phyloP scores from a whole-genome alignment of 306 rosid species.

The Cicer judaicum region DNA sequence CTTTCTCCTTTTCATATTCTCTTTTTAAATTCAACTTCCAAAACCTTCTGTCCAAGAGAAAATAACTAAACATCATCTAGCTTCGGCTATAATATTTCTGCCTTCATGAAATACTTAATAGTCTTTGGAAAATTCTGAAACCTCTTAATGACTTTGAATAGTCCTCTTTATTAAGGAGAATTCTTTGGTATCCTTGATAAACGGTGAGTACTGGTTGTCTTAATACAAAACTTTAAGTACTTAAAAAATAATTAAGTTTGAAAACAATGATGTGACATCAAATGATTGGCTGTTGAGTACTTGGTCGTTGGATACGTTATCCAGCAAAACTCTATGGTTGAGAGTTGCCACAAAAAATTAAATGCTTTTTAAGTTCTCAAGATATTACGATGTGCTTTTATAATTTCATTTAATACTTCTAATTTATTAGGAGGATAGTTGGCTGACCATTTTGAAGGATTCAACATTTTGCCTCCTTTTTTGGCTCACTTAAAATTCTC shows the following conservation, averaged over 20 bases:
- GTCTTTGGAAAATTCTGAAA: not conserved
- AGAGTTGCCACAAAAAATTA: not conserved
- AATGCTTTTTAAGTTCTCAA: conserved; percentile 7
- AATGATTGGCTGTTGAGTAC: too few species aligned
- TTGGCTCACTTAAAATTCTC: conserved; percentile 7
- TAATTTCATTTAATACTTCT: conserved; percentile 22
- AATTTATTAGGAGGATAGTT: conserved; percentile 3
- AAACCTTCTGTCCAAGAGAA: conserved; percentile 13
- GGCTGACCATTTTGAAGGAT: conserved; percentile 20
- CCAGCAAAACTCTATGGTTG: too few species aligned
- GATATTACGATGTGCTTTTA: conserved; percentile 1
- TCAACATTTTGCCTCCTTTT: not conserved
- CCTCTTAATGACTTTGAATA: conserved; percentile 7
- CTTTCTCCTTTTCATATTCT: conserved; percentile 34
- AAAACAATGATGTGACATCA: too few species aligned
- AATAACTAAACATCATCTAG: conserved; percentile 11
- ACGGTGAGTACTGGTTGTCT: too few species aligned
- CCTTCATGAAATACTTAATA: not conserved
- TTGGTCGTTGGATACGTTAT: too few species aligned
- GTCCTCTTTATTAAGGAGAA: not conserved
- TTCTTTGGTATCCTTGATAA: too few species aligned
- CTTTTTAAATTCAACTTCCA: conserved; percentile 35
- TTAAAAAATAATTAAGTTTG: too few species aligned
- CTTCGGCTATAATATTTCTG: conserved; percentile 23
- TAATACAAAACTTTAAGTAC: too few species aligned